Base-by-base conservation (phyloP, 2,329 filamentous ascomycete species). In the Metarhizium guizhouense region DNA sequence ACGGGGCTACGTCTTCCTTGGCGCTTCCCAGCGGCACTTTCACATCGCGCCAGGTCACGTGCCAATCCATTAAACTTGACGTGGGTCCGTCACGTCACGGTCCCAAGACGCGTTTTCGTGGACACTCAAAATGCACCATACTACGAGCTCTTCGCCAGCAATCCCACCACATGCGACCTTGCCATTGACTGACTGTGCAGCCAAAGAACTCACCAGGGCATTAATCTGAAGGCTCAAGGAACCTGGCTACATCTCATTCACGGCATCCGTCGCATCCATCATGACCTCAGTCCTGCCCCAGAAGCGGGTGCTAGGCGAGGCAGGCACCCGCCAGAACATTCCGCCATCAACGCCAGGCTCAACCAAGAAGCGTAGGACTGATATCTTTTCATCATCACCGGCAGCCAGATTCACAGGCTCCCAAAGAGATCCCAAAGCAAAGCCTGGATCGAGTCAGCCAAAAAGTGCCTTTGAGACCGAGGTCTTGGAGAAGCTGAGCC, bases 381-480 rank as follows among this genome's bases (percentile, higher is more conserved):
- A 94, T 47, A 70, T 78, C 6, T 72, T 76, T 32, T 75, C 80
- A 30, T 82, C 80, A 4, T 80, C 79, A 2, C 81, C 79, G 16
- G 74, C 77, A 13, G 74, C 77, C 36, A 79, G 79, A 56, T 78
- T 88, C 63, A 82, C 80, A 54, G 80, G 83, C 54, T 85, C 86
- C 3, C 81, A 87, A 62, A 81, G 80, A 67, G 77, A 74, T n/a
- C 76, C 73, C 11, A 81, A 82, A 61, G 81, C 80, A 60, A 85
- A 84, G 66, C 68, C 70, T 34, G 79, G 82, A 59, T 93, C 88
- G 1, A 92, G 82, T 63, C 90, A 92, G 70, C 82, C 83, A 16
- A 96, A 95, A 75, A 96, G 91, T 69, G 82, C 87, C 55, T 99
- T 99, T 69, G 94, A 97, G 72, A 86, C 88, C 57, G 91, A 96